phyloP scores from a whole-genome alignment of 2,329 filamentous ascomycete genomes.

The Verticillium nubilum region DNA sequence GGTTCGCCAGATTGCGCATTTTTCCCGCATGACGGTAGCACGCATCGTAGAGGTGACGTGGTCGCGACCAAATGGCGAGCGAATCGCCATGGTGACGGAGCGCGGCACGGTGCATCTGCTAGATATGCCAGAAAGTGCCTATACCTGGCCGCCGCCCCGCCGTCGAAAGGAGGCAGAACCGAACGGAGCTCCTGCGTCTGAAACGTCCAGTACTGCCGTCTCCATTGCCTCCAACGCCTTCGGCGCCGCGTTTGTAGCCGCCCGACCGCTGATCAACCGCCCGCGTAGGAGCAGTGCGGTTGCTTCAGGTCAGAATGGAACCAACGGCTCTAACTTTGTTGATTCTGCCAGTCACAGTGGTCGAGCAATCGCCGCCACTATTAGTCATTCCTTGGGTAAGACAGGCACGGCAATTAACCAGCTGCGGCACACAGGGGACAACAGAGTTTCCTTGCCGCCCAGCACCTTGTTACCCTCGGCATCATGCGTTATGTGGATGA shows the following conservation, averaged over 20 bases:
- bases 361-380: constrained; percentile 66
- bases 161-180: constrained; percentile 41
- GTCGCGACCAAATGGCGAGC: constrained; percentile 75
- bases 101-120: constrained; percentile 93
- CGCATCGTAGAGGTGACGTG: constrained; percentile 87
- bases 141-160: constrained; percentile 78
- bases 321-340: constrained; percentile 40
- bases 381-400: constrained; percentile 69
- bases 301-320: constrained; percentile 27
- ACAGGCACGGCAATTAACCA: constrained; percentile 66
- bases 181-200: constrained; percentile 38
- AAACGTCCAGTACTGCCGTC: constrained; percentile 50
- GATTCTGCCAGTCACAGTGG: constrained; percentile 64
- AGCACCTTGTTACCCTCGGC: constrained; percentile 47
- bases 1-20: constrained; percentile 81
- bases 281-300: constrained; percentile 47
- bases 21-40: constrained; percentile 86
- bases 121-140: constrained; percentile 76
- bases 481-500: constrained; percentile 61
- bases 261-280: constrained; percentile 53
- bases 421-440: constrained; percentile 69
- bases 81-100: constrained; percentile 84
- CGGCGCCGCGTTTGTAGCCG: constrained; percentile 64
- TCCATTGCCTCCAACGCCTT: constrained; percentile 67
- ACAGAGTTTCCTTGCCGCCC: constrained; percentile 63